Evolutionary conservation across 495 filamentous ascomycete genomes (phyloP).

Genomic region (Polyplosphaeria fusca): DNA sequence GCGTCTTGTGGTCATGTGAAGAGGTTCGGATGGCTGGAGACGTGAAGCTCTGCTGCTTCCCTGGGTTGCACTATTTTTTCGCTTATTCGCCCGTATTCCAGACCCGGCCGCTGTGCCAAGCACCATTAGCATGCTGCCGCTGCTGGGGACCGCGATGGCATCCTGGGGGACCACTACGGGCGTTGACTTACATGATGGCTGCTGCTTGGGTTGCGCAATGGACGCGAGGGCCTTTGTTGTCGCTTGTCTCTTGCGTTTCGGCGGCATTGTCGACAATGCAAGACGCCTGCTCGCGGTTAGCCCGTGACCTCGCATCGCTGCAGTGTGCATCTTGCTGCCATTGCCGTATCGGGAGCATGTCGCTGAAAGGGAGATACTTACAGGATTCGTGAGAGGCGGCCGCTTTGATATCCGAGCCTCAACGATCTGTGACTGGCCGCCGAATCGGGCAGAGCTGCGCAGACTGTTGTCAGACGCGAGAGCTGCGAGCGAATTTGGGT

Average conservation of each 20-base stretch:
- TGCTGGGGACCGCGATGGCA: background rate
- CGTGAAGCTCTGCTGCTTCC: constrained; percentile 25
- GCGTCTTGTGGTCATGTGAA: constrained; percentile 38
- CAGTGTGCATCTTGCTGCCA: background rate
- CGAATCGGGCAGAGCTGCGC: no score
- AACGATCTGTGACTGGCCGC: no score
- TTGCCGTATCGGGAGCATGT: no score
- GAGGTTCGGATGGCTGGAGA: constrained; percentile 38
- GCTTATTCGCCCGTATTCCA: constrained; percentile 31
- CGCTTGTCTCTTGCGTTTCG: constrained; percentile 24
- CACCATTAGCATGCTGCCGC: constrained; percentile 16
- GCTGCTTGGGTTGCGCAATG: background rate
- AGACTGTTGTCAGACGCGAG: no score
- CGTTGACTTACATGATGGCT: constrained; percentile 10
- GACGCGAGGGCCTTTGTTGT: constrained; percentile 11
- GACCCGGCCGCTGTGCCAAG: no score
- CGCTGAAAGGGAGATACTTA: no score
- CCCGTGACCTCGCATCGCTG: constrained; percentile 12
- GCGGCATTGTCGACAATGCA: constrained; percentile 30
- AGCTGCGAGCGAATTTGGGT: no score
- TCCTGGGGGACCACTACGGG: background rate
- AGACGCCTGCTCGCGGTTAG: no score
- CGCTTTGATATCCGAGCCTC: no score
- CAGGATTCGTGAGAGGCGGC: no score
- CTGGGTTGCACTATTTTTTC: constrained; percentile 15